Percentiles rank a stretch among this genome's conserved stretches.
Conservation (phyloP, 163 green algal species). For the Trebouxia gelatinosa region DNA sequence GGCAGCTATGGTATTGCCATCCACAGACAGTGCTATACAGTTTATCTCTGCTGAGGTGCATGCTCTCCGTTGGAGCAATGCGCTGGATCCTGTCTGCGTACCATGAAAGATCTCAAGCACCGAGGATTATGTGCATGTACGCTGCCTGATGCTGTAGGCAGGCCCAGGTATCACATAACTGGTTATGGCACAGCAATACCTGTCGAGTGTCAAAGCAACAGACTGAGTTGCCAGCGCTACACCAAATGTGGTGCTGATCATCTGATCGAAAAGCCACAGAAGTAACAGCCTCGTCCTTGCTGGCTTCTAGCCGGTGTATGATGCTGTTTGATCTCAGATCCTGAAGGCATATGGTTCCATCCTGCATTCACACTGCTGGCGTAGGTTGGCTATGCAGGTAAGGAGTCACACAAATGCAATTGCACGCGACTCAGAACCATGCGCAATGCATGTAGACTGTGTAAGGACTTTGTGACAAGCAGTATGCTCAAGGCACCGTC, state of each 20-base stretch:
- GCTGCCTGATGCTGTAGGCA: neutral
- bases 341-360: neutral
- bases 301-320: neutral
- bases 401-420: neutral
- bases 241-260: neutral
- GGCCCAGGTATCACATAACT: neutral
- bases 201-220: neutral
- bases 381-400: neutral
- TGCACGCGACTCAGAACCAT: no score
- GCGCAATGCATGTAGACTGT: no score
- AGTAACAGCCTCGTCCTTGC: neutral
- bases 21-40: neutral
- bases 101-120: no score
- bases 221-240: neutral
- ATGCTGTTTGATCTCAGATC: neutral
- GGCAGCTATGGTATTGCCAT: conserved; percentile 9
- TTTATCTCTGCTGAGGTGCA: conserved; percentile 13
- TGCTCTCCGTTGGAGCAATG: no score
- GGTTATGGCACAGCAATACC: neutral
- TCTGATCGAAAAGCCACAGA: neutral
- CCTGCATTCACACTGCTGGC: neutral
- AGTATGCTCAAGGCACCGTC: neutral
- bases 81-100: no score
- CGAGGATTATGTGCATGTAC: no score
- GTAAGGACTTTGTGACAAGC: no score